phyloP scores from a whole-genome alignment of 2,329 filamentous ascomycete species.

The Paracoccidioides lutzii region DNA sequence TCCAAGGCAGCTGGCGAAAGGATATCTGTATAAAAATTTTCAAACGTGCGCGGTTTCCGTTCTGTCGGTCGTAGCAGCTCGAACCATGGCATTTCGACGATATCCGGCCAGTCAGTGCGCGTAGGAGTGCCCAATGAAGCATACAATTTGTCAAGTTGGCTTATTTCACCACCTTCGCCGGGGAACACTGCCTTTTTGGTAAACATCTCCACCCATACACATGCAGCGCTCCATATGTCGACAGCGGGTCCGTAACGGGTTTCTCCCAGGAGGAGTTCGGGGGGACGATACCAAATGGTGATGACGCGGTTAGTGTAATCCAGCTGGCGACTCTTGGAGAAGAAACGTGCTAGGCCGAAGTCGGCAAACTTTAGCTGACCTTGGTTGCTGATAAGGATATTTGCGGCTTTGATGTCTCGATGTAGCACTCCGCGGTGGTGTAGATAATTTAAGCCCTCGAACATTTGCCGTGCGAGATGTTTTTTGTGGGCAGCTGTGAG shows the following conservation, averaged over 20 bases:
- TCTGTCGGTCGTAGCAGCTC: slow-evolving; percentile 72
- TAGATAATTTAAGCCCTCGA: slow-evolving; percentile 85
- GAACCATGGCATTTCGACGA: slow-evolving; percentile 95
- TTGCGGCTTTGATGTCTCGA: slow-evolving; percentile 95
- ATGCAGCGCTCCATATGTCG: slow-evolving; percentile 94
- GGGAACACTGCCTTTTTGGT: slow-evolving; percentile 88
- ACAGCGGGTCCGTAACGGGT: slow-evolving; percentile 82
- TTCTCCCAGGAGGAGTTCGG: slow-evolving; percentile 79
- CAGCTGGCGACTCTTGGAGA: slow-evolving; percentile 77
- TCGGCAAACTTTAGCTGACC: slow-evolving; percentile 87
- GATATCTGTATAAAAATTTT: slow-evolving; percentile 65
- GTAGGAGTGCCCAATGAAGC: slow-evolving; percentile 80
- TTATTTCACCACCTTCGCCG: slow-evolving; percentile 89
- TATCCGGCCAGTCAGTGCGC: slow-evolving; percentile 69
- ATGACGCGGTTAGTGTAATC: slow-evolving; percentile 98
- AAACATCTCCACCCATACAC: slow-evolving; percentile 94
- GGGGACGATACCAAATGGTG: slow-evolving; percentile 94
- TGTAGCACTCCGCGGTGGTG: slow-evolving; percentile 89
- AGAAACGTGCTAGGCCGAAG: slow-evolving; percentile 92
- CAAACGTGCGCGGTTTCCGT: slow-evolving; percentile 61
- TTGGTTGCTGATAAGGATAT: slow-evolving; percentile 83
- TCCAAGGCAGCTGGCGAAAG: slow-evolving; percentile 73
- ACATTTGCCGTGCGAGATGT: slow-evolving; percentile 81
- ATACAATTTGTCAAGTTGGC: slow-evolving; percentile 95
- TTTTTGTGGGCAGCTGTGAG: slow-evolving; percentile 81